These are phyloP conservation scores for Dalbergia cultrata DNA, from an alignment of 306 rosid genomes.

Conservation along the genomic window DNA sequence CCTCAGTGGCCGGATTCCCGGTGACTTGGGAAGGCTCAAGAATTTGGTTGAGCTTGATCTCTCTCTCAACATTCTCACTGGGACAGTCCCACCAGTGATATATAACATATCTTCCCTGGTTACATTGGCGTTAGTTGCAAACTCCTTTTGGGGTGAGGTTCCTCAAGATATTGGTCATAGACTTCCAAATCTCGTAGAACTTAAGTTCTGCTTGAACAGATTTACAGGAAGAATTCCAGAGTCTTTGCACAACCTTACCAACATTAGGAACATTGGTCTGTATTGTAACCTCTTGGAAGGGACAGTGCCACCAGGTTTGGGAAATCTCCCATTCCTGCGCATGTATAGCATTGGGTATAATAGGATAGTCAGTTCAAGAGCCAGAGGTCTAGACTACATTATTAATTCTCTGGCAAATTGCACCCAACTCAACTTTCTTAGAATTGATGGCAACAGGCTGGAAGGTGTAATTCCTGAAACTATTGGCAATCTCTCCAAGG, in stretches of 20 bases:
- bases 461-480: conserved; percentile 75
- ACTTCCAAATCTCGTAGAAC: conserved; percentile 66
- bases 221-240: conserved; percentile 76
- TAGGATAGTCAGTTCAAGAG: conserved; percentile 58
- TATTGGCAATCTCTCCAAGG: conserved; percentile 74
- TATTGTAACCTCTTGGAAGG: conserved; percentile 66
- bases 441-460: conserved; percentile 62
- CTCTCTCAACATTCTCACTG: conserved; percentile 61
- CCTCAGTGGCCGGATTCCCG: conserved; percentile 67
- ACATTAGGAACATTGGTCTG: conserved; percentile 60
- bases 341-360: conserved; percentile 76
- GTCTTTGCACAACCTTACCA: conserved; percentile 76
- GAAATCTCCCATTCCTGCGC: conserved; percentile 66
- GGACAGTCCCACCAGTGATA: conserved; percentile 59
- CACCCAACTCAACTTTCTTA: conserved; percentile 61
- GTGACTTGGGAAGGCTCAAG: conserved; percentile 58
- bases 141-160: conserved; percentile 76
- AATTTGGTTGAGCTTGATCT: conserved; percentile 66
- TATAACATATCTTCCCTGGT: conserved; percentile 71
- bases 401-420: conserved; percentile 67
- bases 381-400: conserved; percentile 61
- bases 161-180: conserved; percentile 62
- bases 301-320: conserved; percentile 77
- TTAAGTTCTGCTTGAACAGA: conserved; percentile 63
- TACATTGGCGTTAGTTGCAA: conserved; percentile 62